phyloP scores from a whole-genome alignment of 371 early-diverging fungal genomes.

The Mucor sp. region DNA sequence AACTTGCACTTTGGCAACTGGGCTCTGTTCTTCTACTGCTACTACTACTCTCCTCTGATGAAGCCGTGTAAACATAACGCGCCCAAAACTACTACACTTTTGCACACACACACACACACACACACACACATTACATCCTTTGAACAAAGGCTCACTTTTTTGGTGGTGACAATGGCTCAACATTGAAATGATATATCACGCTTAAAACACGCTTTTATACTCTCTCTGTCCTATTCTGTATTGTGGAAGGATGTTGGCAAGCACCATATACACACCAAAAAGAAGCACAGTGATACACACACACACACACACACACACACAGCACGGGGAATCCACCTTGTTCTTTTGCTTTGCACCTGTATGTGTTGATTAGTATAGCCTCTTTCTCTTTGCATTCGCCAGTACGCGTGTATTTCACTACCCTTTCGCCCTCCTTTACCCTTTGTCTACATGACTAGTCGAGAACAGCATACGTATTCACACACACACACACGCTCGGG shows the following conservation, averaged over 20 bases:
- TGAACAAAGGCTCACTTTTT: neutral
- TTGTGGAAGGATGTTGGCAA: neutral
- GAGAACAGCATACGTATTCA: neutral
- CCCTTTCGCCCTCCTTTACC: neutral
- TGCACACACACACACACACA: neutral
- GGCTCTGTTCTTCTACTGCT: constrained; percentile 9
- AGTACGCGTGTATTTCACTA: neutral
- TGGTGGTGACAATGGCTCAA: constrained; percentile 1
- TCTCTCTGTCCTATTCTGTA: neutral
- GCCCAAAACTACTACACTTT: neutral
- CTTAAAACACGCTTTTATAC: constrained; percentile 2
- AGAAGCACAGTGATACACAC: neutral
- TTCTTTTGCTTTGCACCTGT: neutral
- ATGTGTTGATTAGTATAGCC: neutral
- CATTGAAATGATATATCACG: neutral
- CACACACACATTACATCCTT: neutral
- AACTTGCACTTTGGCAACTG: constrained; percentile 16
- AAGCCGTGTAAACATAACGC: neutral
- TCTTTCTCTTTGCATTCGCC: neutral
- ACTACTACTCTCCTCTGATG: constrained; percentile 9
- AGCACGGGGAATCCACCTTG: neutral
- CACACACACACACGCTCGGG: neutral
- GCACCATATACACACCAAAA: neutral
- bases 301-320: constrained; percentile 1
- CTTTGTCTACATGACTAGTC: neutral